Percentiles rank a stretch among this genome's conserved stretches.
Evolutionary conservation across 257 asterid species (phyloP).

Genomic region (Eucommia ulmoides): DNA sequence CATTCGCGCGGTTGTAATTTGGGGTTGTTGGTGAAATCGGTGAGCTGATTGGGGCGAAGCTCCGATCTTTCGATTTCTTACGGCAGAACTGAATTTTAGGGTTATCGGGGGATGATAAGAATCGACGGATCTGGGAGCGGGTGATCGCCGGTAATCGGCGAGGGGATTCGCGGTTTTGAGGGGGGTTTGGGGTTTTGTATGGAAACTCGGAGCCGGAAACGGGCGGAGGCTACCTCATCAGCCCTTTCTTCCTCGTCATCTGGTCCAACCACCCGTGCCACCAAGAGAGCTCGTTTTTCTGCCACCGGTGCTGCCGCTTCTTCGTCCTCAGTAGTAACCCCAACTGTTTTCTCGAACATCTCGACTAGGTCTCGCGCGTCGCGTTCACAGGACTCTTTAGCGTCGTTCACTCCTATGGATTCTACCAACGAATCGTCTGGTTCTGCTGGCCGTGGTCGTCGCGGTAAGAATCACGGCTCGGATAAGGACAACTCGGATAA

Average conservation of each 20-base stretch:
- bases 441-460: constrained; percentile 67
- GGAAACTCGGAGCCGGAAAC: constrained; percentile 99
- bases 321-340: too few species aligned
- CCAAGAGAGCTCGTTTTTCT: constrained; percentile 71
- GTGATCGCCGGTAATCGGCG: constrained; percentile 99
- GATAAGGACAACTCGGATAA: constrained; percentile 57
- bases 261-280: constrained; percentile 77
- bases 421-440: constrained; percentile 63
- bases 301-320: constrained; percentile 23
- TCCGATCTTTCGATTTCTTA: too few species aligned
- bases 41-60: constrained; percentile 20
- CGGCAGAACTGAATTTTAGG: too few species aligned
- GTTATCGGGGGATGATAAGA: constrained; percentile 31
- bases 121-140: constrained; percentile 28
- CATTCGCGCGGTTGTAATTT: neutral
- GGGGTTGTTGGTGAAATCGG: constrained; percentile 1
- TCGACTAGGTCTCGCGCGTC: constrained; percentile 54
- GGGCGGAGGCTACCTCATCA: constrained; percentile 99
- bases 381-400: constrained; percentile 28
- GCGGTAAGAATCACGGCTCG: constrained; percentile 55
- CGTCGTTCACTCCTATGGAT: constrained; percentile 54
- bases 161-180: constrained; percentile 31
- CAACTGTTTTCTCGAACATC: constrained; percentile 30
- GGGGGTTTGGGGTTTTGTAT: constrained; percentile 72
- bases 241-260: constrained; percentile 56